Conservation (phyloP, 1,284 basidiomycete species). For the Cystobasidiaceae sp. region DNA sequence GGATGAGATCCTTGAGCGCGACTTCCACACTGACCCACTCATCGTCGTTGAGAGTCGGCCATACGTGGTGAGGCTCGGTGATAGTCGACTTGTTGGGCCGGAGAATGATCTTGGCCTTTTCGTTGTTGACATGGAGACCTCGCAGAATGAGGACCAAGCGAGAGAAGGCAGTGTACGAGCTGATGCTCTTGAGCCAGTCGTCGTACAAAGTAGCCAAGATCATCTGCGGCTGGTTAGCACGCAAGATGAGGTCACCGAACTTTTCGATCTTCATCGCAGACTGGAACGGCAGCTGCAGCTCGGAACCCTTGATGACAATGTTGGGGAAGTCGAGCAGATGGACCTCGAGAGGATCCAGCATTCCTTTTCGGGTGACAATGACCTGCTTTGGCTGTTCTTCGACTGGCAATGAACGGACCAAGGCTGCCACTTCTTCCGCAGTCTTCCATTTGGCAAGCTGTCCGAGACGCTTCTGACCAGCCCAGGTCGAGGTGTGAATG, state of each 20-base stretch:
- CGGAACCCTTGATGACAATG: conserved; percentile 99
- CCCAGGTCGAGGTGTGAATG: conserved; percentile 99
- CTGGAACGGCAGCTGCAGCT: conserved; percentile 97
- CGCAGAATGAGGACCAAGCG: conserved; percentile 91
- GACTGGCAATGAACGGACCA: conserved; percentile 93
- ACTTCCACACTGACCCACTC: conserved; percentile 99
- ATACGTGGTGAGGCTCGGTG: conserved; percentile 94
- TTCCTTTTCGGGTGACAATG: conserved; percentile 98
- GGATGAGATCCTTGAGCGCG: conserved; percentile 60
- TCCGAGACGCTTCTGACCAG: conserved; percentile 98
- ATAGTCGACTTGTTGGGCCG: conserved; percentile 64
- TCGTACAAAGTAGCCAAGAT: conserved; percentile 97
- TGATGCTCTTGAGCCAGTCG: conserved; percentile 98
- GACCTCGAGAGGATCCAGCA: conserved; percentile 84
- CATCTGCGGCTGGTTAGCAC: conserved; percentile 98
- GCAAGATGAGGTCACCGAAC: conserved; percentile 81
- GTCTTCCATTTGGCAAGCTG: conserved; percentile 99
- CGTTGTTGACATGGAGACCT: conserved; percentile 97
- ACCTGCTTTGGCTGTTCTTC: conserved; percentile 99
- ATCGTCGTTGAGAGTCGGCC: conserved; percentile 90
- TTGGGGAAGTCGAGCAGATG: conserved; percentile 98
- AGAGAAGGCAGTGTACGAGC: conserved; percentile 98
- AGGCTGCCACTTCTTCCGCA: conserved; percentile 97
- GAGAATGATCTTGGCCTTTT: conserved; percentile 77
- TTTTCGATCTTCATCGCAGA: conserved; percentile 99